These are phyloP conservation scores for Cyberlindnera saturnus DNA, from an alignment of 805 yeast species.

Conservation along the genomic window DNA sequence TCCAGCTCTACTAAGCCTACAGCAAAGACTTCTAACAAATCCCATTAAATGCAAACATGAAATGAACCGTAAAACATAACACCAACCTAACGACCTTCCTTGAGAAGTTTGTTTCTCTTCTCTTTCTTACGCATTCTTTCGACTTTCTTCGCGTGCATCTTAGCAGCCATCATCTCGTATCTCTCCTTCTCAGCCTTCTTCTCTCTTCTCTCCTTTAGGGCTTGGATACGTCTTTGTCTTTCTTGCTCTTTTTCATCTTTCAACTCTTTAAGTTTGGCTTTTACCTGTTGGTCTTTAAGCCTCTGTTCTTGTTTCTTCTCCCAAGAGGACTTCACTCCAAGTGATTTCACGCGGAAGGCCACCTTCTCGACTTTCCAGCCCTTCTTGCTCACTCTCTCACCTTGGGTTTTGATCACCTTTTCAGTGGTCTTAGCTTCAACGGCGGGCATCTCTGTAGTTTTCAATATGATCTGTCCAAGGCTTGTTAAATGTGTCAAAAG, in stretches of 20 bases:
- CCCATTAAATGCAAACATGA: neutral
- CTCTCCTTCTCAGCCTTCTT: conserved; percentile 86
- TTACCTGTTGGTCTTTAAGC: conserved; percentile 58
- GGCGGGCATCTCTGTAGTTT: neutral
- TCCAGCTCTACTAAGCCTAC: too few relatives aligned
- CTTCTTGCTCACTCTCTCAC: conserved; percentile 33
- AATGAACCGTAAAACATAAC: neutral
- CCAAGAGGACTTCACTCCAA: conserved; percentile 60
- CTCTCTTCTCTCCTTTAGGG: conserved; percentile 66
- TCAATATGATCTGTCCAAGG: neutral
- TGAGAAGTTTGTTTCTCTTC: conserved; percentile 89
- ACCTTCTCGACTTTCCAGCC: conserved; percentile 65
- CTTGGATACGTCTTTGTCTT: conserved; percentile 46
- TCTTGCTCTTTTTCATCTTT: conserved; percentile 71
- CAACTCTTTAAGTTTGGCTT: conserved; percentile 62
- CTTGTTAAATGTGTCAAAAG: too few relatives aligned
- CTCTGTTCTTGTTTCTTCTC: conserved; percentile 60
- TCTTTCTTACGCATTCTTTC: conserved; percentile 87
- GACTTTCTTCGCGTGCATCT: conserved; percentile 88
- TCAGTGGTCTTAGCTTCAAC: neutral
- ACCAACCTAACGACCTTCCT: conserved; percentile 57
- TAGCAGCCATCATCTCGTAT: conserved; percentile 71
- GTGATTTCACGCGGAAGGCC: conserved; percentile 53
- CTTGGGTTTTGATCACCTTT: conserved; percentile 2
- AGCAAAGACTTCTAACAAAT: too few relatives aligned